phyloP scores from a whole-genome alignment of 2,329 filamentous ascomycete species.

The Colletotrichum agaves region DNA sequence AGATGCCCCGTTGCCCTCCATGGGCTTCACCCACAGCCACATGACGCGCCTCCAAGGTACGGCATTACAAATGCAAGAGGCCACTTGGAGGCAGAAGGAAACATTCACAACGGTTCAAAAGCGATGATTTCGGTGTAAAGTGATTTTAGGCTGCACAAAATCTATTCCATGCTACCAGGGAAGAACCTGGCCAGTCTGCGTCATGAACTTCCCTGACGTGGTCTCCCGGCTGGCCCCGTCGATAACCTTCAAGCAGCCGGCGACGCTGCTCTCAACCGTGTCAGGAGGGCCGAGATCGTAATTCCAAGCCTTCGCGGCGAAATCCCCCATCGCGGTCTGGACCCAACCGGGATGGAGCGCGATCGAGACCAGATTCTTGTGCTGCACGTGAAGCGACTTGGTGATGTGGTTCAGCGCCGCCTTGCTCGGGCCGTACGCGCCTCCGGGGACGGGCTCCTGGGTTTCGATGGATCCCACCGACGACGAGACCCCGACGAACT shows the following conservation, averaged over 20 bases:
- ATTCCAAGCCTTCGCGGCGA: constrained; percentile 47
- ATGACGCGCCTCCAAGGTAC: no score
- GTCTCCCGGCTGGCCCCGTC: constrained; percentile 49
- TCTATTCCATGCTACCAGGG: constrained; percentile 39
- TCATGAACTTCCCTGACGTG: constrained; percentile 48
- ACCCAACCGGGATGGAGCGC: constrained; percentile 54
- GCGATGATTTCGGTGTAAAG: background rate
- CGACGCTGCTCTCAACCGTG: constrained; percentile 46
- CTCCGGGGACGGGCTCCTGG: constrained; percentile 46
- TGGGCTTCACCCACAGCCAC: no score
- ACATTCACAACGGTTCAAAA: no score
- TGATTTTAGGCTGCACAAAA: background rate
- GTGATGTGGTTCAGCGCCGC: constrained; percentile 49
- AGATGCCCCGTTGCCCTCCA: no score
- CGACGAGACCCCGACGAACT: constrained; percentile 51
- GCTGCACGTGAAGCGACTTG: constrained; percentile 44
- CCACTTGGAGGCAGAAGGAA: no score
- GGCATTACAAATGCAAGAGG: no score
- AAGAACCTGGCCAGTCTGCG: constrained; percentile 45
- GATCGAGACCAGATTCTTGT: constrained; percentile 42
- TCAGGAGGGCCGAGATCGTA: constrained; percentile 41
- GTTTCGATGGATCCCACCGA: constrained; percentile 48
- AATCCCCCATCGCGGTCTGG: constrained; percentile 45
- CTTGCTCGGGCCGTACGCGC: constrained; percentile 50
- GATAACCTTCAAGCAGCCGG: constrained; percentile 48